Conservation (phyloP, 1,139 yeast genomes). For the Taiozyma sp. region DNA sequence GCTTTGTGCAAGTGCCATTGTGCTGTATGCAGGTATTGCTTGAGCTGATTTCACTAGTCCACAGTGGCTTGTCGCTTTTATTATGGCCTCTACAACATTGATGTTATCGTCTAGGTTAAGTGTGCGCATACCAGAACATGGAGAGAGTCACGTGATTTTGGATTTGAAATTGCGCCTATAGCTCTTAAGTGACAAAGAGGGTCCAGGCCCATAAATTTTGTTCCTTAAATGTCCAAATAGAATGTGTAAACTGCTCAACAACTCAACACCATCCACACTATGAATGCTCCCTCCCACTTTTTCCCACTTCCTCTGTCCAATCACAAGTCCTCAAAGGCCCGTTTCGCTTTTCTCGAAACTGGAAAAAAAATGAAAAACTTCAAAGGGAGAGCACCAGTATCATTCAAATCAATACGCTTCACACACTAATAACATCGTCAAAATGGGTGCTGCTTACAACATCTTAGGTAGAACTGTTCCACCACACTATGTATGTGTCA, state of each 20-base stretch:
- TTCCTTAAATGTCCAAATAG: not conserved
- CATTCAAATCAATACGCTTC: not conserved
- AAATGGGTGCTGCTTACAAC: constrained; percentile 77
- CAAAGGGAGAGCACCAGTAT: not conserved
- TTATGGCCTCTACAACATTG: too few species aligned
- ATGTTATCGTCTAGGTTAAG: too few species aligned
- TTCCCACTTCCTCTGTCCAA: not conserved
- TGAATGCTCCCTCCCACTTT: not conserved
- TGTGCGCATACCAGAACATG: not conserved
- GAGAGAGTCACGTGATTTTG: not conserved
- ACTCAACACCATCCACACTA: not conserved
- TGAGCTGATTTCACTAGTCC: too few species aligned
- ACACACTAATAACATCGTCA: constrained; percentile 7
- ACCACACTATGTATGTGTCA: constrained; percentile 51
- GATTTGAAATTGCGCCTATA: too few species aligned
- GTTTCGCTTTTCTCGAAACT: not conserved
- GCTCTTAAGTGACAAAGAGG: too few species aligned
- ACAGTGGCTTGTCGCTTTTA: too few species aligned
- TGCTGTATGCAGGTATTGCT: too few species aligned
- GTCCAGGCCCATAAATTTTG: too few species aligned
- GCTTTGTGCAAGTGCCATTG: constrained; percentile 17
- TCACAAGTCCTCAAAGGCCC: not conserved
- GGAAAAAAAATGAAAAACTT: not conserved
- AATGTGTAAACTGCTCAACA: not conserved
- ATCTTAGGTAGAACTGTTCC: constrained; percentile 73